Evolutionary conservation across 495 filamentous ascomycete genomes (phyloP), one percentile per base, ranked within the genome.

Genomic region (Penicillium verhagenii): DNA sequence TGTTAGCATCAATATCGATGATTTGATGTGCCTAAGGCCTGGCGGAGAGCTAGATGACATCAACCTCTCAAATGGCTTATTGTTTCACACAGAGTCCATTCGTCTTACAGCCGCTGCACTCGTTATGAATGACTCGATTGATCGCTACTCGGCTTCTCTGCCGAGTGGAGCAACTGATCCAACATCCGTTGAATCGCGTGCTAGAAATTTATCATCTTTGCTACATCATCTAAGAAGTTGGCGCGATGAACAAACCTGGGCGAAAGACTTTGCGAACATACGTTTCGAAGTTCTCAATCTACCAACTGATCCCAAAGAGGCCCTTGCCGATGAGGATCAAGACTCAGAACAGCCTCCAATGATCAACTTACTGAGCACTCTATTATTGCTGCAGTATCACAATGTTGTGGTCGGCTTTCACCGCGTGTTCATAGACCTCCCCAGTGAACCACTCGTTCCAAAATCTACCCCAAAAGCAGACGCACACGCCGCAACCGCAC

Each of bases 381-480:
- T 56, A 39, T 39, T 63, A 29, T 11, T 43, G 26, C 51, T 72
- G 8, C 69, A 68, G 35, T 70, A 72, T 47, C 66, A 69, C 43
- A 57, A 69, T 46, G 54, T 59, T 28, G 60, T 68, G 0, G 63
- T 72, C 20, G 61, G 59, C 14, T 54, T 66, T 8, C 59, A 66
- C 47, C 53, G 59, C 10, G 50, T 53, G 25, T 66, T 61, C 59
- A 69, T 69, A 18, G 54, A 61, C 13, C 70, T 72, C 37, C 66
- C 66, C 20, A 63, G 42, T 25, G 35, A 53, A 16, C 50, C 64
- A 8, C 48, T 61, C 7, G 35, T 53, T 13, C 57, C 58, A 1
- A 46, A 52, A 45, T 19, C 40, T 8, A 66, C 42, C 31, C 66
- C 58, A 6, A 50, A 56, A 26, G 60, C 60, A n/a, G 57, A 68